Percentiles rank a stretch among this genome's conserved stretches.
phyloP scores from a whole-genome alignment of 345 rosid genomes.

The Citrus mangshanensis region DNA sequence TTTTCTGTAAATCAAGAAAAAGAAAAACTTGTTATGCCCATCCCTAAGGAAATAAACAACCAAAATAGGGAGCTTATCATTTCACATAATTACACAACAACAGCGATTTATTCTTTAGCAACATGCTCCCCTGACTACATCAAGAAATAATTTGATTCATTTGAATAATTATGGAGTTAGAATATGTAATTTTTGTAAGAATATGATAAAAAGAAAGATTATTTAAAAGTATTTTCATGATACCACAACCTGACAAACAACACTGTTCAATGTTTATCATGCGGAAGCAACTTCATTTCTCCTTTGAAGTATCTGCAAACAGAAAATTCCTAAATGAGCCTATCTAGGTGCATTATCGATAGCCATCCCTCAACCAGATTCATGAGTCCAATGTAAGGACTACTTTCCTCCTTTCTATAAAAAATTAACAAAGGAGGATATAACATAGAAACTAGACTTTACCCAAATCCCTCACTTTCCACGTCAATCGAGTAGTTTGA shows the following conservation, averaged over 20 bases:
- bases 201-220: background rate
- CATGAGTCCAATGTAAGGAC: background rate
- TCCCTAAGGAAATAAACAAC: background rate
- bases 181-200: background rate
- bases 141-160: background rate
- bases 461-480: background rate
- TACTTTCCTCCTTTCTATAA: background rate
- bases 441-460: background rate
- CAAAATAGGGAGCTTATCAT: background rate
- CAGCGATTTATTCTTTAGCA: background rate
- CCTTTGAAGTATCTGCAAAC: background rate
- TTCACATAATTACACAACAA: background rate
- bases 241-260: background rate
- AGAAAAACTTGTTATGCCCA: background rate
- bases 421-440: background rate
- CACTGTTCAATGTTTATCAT: background rate
- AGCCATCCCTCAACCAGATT: background rate
- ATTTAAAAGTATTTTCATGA: background rate
- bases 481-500: background rate
- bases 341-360: background rate
- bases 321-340: background rate
- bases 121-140: background rate
- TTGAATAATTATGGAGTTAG: background rate
- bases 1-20: constrained; percentile 49
- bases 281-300: background rate